Conservation (phyloP, 306 rosid genomes). For the Mimosa pudica region DNA sequence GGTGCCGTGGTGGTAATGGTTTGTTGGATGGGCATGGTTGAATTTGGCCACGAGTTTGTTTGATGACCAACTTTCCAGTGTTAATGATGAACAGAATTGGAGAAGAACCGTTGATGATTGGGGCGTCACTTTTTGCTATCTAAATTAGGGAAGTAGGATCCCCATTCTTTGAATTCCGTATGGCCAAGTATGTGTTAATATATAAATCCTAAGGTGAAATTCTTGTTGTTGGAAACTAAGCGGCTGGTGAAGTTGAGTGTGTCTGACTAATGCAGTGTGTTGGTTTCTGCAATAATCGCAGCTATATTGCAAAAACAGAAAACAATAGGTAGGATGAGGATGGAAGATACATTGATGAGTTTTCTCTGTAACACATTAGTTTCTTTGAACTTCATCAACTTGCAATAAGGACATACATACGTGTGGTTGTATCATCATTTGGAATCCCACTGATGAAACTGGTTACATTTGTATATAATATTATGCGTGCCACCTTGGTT, state of each 20-base stretch:
- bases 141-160: not conserved
- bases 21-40: not conserved
- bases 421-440: too few species aligned
- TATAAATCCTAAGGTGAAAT: constrained; percentile 1
- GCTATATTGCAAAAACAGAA: too few species aligned
- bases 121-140: not conserved
- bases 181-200: not conserved
- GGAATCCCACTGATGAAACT: too few species aligned
- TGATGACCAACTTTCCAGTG: not conserved
- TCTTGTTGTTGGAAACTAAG: not conserved
- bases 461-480: too few species aligned
- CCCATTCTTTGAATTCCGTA: not conserved
- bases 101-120: not conserved
- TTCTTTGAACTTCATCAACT: too few species aligned
- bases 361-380: too few species aligned
- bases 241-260: not conserved
- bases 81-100: not conserved
- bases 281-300: not conserved
- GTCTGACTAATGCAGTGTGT: not conserved
- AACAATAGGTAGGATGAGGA: too few species aligned
- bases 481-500: too few species aligned
- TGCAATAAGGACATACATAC: too few species aligned
- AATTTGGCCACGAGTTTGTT: not conserved
- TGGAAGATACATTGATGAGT: too few species aligned
- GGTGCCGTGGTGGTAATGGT: not conserved